phyloP scores from a whole-genome alignment of 257 asterid species.

The Solanum chilense region DNA sequence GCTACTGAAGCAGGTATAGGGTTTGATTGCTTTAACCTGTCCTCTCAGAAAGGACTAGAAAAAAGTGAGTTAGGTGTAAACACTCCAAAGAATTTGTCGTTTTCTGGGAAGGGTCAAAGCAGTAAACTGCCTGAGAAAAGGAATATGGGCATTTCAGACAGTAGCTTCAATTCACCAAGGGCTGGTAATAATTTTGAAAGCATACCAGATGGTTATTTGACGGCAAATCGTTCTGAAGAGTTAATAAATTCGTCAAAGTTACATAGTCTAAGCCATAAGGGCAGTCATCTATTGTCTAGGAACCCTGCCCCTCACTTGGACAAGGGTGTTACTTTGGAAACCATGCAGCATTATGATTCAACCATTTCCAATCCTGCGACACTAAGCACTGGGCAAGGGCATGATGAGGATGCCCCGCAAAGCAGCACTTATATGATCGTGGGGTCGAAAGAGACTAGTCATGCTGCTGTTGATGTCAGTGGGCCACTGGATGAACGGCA shows the following conservation, averaged over 20 bases:
- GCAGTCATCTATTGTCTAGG: not conserved
- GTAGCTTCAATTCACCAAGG: slow-evolving; percentile 28
- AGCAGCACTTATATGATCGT: slow-evolving; percentile 9
- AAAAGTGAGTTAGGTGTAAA: not conserved
- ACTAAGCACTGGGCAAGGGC: slow-evolving; percentile 7
- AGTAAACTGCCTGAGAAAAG: slow-evolving; percentile 27
- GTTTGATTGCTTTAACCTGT: slow-evolving; percentile 16
- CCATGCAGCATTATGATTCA: not conserved
- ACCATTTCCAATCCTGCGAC: not conserved
- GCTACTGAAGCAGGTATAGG: slow-evolving; percentile 9
- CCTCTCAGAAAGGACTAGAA: slow-evolving; percentile 10
- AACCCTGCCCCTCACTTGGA: not conserved
- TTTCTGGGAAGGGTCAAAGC: slow-evolving; percentile 24
- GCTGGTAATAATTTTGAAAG: slow-evolving; percentile 5
- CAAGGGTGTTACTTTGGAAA: not conserved
- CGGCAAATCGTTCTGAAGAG: slow-evolving; percentile 8
- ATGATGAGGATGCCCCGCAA: slow-evolving; percentile 18
- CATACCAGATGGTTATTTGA: slow-evolving; percentile 13
- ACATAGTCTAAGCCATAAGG: not conserved
- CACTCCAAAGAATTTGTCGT: not conserved
- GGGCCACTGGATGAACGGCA: slow-evolving; percentile 16
- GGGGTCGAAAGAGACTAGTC: slow-evolving; percentile 13
- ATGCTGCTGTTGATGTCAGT: slow-evolving; percentile 11
- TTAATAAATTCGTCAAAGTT: not conserved
- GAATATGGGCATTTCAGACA: slow-evolving; percentile 16